These are phyloP conservation scores for Moniliella sp. DNA, from an alignment of 1,284 basidiomycete genomes.

Conservation along the genomic window DNA sequence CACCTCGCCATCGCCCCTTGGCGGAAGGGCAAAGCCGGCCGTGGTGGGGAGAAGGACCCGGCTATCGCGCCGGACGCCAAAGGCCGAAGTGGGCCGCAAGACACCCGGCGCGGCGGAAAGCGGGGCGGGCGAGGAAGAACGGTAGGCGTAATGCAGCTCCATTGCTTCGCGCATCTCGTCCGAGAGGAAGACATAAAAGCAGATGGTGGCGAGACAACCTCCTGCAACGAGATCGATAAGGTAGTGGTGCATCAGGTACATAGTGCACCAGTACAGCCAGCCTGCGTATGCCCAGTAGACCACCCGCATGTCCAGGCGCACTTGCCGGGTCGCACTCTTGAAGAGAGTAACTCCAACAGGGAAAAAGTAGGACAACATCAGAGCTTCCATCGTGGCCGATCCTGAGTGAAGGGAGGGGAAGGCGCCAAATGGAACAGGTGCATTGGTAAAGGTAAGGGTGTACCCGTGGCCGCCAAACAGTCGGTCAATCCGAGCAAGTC, in stretches of 20 bases:
- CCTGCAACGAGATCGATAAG: constrained; percentile 86
- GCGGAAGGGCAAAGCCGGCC: no score
- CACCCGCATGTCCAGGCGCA: constrained; percentile 31
- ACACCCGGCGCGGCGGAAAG: constrained; percentile 8
- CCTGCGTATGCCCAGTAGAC: constrained; percentile 72
- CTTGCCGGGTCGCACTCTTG: not conserved
- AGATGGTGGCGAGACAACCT: constrained; percentile 63
- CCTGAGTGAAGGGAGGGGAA: constrained; percentile 84
- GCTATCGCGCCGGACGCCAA: constrained; percentile 8
- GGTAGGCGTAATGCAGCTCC: constrained; percentile 16
- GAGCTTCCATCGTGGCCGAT: constrained; percentile 70
- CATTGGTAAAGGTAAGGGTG: constrained; percentile 59
- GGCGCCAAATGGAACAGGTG: constrained; percentile 85
- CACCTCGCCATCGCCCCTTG: no score
- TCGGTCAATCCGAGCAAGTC: constrained; percentile 71
- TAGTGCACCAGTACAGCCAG: constrained; percentile 89
- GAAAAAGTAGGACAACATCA: constrained; percentile 90
- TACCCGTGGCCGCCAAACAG: constrained; percentile 62
- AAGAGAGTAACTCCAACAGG: constrained; percentile 36
- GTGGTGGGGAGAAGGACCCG: no score
- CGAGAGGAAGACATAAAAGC: constrained; percentile 45
- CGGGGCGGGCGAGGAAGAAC: constrained; percentile 10
- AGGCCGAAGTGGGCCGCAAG: constrained; percentile 10
- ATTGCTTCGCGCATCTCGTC: constrained; percentile 20
- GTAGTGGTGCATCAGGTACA: constrained; percentile 51